These are phyloP conservation scores for Ogataea trehalophila DNA, from an alignment of 805 yeast species.

Conservation along the genomic window DNA sequence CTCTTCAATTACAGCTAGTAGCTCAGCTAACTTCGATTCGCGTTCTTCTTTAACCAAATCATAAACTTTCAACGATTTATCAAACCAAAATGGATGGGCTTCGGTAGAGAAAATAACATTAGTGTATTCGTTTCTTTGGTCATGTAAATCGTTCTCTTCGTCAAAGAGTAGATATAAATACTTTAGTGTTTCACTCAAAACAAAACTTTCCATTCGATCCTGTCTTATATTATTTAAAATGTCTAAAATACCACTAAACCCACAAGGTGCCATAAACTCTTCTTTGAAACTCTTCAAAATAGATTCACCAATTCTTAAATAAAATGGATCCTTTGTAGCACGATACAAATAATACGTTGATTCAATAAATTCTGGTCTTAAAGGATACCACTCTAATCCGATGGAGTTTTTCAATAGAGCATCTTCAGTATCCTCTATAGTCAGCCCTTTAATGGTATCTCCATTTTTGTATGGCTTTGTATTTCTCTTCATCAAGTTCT, in stretches of 20 bases:
- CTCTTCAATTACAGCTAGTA: not conserved
- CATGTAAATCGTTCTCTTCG: conserved; percentile 47
- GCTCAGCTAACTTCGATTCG: conserved; percentile 7
- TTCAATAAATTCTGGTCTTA: conserved; percentile 89
- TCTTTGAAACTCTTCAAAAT: conserved; percentile 51
- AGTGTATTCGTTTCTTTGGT: conserved; percentile 29
- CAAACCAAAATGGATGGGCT: conserved; percentile 85
- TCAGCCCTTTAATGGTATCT: conserved; percentile 17
- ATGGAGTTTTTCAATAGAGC: conserved; percentile 34
- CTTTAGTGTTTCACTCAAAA: conserved; percentile 80
- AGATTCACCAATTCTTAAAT: conserved; percentile 67
- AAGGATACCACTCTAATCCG: conserved; percentile 82
- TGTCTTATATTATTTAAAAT: conserved; percentile 57
- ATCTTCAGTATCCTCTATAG: conserved; percentile 20
- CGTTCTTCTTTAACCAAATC: conserved; percentile 23
- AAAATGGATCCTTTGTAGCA: conserved; percentile 84
- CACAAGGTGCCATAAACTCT: conserved; percentile 60
- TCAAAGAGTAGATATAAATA: conserved; percentile 79
- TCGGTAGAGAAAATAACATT: conserved; percentile 70
- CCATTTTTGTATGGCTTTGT: conserved; percentile 14
- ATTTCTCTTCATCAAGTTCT: conserved; percentile 9
- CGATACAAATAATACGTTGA: conserved; percentile 78
- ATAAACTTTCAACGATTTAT: conserved; percentile 26
- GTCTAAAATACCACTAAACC: conserved; percentile 74
- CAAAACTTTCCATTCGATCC: conserved; percentile 90